phyloP scores from a whole-genome alignment of 1,284 basidiomycete species.

The Puccinia triticina region DNA sequence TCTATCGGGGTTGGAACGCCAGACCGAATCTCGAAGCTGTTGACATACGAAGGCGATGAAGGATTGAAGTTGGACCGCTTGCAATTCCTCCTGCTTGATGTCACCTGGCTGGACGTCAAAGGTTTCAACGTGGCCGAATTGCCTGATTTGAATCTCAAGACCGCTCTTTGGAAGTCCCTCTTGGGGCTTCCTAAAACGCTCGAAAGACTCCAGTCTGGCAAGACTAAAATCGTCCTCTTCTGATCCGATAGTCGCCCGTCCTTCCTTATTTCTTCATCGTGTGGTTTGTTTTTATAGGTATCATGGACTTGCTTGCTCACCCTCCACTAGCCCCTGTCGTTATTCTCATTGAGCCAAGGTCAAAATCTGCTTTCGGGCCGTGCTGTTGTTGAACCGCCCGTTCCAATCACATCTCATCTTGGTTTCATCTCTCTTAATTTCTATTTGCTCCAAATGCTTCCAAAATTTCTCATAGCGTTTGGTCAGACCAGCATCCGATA shows the following conservation, averaged over 20 bases:
- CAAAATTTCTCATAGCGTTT: too few relatives aligned
- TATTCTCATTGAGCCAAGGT: background rate
- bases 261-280: background rate
- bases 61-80: slow-evolving; percentile 37
- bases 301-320: background rate
- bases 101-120: slow-evolving; percentile 40
- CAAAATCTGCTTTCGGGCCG: background rate
- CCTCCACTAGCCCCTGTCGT: background rate
- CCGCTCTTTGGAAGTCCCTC: slow-evolving; percentile 34
- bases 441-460: too few relatives aligned
- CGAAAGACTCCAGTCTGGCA: slow-evolving; percentile 19
- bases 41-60: background rate
- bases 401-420: background rate
- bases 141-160: slow-evolving; percentile 14
- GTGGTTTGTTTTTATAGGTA: background rate
- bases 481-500: too few relatives aligned
- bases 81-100: slow-evolving; percentile 27
- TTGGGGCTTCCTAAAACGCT: slow-evolving; percentile 21
- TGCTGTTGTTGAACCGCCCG: background rate
- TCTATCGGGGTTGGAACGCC: slow-evolving; percentile 35
- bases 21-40: slow-evolving; percentile 36
- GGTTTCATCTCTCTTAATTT: background rate
- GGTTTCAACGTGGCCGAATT: slow-evolving; percentile 30
- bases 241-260: background rate
- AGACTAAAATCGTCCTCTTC: slow-evolving; percentile 42